Conservation (phyloP, 2,329 filamentous ascomycete species). For the Apiospora sp. region DNA sequence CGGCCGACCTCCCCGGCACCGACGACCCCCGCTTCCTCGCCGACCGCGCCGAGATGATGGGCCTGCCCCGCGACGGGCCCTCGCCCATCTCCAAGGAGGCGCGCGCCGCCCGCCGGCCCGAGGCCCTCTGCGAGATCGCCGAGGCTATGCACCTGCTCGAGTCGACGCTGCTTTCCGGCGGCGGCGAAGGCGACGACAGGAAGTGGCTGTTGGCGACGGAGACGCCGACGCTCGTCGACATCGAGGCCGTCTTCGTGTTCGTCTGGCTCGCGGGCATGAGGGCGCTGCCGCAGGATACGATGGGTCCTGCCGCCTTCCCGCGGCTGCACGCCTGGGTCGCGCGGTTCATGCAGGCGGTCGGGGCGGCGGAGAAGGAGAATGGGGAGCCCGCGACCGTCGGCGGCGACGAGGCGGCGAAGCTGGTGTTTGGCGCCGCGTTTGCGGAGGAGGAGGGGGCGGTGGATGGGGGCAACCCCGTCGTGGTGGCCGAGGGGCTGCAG, state of each 20-base stretch:
- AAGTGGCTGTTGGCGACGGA: constrained; percentile 66
- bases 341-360: constrained; percentile 63
- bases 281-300: constrained; percentile 59
- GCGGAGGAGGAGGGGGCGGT: constrained; percentile 53
- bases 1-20: constrained; percentile 59
- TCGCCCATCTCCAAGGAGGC: constrained; percentile 37
- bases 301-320: constrained; percentile 63
- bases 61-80: constrained; percentile 28
- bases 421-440: constrained; percentile 55
- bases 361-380: constrained; percentile 47
- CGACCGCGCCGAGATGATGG: constrained; percentile 58
- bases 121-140: constrained; percentile 63
- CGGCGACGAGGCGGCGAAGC: constrained; percentile 61
- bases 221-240: constrained; percentile 67
- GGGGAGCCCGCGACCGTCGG: constrained; percentile 52
- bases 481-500: constrained; percentile 54
- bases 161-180: constrained; percentile 68
- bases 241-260: constrained; percentile 74
- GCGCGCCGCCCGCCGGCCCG: constrained; percentile 50
- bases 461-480: constrained; percentile 57
- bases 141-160: constrained; percentile 67
- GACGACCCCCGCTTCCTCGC: constrained; percentile 65
- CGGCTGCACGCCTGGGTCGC: constrained; percentile 69
- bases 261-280: constrained; percentile 69
- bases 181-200: constrained; percentile 75